Conservation (phyloP, 257 asterid species). For the Apocynum venetum region DNA sequence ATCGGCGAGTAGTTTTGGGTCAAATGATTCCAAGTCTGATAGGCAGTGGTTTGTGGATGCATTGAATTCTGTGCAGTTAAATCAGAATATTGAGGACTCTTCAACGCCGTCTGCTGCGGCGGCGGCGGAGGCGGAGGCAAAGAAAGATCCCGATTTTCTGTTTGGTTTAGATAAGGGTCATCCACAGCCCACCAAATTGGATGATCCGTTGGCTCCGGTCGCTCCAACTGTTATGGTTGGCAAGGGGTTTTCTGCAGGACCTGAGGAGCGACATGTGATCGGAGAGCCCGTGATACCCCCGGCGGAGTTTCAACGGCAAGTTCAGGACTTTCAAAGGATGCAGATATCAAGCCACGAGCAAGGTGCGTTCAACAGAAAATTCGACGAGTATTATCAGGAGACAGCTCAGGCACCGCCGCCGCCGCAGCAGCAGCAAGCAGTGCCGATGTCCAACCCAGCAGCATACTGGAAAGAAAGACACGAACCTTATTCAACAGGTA, state of each 20-base stretch:
- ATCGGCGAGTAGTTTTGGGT: slow-evolving; percentile 27
- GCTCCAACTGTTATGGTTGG: slow-evolving; percentile 12
- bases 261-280: slow-evolving; percentile 21
- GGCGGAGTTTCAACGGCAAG: slow-evolving; percentile 31
- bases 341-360: slow-evolving; percentile 33
- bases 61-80: slow-evolving; percentile 34
- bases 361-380: slow-evolving; percentile 10
- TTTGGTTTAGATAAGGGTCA: slow-evolving; percentile 35
- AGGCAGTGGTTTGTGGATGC: slow-evolving; percentile 43
- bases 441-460: slow-evolving; percentile 14
- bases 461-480: slow-evolving; percentile 24
- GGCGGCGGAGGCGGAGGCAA: slow-evolving; percentile 12
- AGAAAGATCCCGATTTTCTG: slow-evolving; percentile 27
- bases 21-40: slow-evolving; percentile 31
- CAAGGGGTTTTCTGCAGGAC: slow-evolving; percentile 12
- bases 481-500: slow-evolving; percentile 18
- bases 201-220: slow-evolving; percentile 17
- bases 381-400: slow-evolving; percentile 21
- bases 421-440: slow-evolving; percentile 1
- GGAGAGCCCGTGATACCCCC: slow-evolving; percentile 26
- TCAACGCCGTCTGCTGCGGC: slow-evolving; percentile 17
- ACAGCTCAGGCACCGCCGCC: slow-evolving; percentile 9
- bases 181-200: slow-evolving; percentile 18
- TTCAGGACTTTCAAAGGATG: slow-evolving; percentile 32
- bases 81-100: slow-evolving; percentile 25